Evolutionary conservation across 2,329 filamentous ascomycete genomes (phyloP).

Genomic region (Colletotrichum sp.): DNA sequence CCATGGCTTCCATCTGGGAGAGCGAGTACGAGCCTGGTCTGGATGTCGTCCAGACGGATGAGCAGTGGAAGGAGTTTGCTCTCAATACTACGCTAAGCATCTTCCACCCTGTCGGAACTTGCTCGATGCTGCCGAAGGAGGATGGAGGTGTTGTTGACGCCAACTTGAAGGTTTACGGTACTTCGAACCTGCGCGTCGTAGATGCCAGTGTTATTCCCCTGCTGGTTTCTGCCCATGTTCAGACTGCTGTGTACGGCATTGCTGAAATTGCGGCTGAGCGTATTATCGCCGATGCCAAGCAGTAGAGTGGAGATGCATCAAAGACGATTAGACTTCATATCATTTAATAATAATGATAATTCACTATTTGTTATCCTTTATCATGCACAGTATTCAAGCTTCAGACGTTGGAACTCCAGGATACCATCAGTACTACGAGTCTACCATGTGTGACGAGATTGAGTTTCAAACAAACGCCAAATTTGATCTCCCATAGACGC

Average conservation of each 20-base stretch:
- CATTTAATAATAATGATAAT: neutral
- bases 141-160: slow-evolving; percentile 50
- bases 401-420: neutral
- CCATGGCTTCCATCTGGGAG: slow-evolving; percentile 32
- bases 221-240: slow-evolving; percentile 50
- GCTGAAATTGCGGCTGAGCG: slow-evolving; percentile 47
- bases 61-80: slow-evolving; percentile 22
- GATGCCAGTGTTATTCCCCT: slow-evolving; percentile 56
- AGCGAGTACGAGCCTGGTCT: slow-evolving; percentile 38
- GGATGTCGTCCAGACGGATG: slow-evolving; percentile 21
- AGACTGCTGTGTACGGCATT: slow-evolving; percentile 57
- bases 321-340: neutral
- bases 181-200: slow-evolving; percentile 50
- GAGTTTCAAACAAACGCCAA: too few species aligned
- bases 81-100: slow-evolving; percentile 22
- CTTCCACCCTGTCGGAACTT: slow-evolving; percentile 49
- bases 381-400: neutral
- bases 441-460: neutral
- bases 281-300: slow-evolving; percentile 21
- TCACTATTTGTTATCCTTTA: neutral
- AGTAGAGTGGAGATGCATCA: neutral
- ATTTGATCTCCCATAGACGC: too few species aligned
- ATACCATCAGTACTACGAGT: neutral
- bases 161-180: slow-evolving; percentile 49
- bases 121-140: slow-evolving; percentile 48